These are phyloP conservation scores for Pleurotus tuber-regium DNA, from an alignment of 768 basidiomycete species.

Conservation along the genomic window DNA sequence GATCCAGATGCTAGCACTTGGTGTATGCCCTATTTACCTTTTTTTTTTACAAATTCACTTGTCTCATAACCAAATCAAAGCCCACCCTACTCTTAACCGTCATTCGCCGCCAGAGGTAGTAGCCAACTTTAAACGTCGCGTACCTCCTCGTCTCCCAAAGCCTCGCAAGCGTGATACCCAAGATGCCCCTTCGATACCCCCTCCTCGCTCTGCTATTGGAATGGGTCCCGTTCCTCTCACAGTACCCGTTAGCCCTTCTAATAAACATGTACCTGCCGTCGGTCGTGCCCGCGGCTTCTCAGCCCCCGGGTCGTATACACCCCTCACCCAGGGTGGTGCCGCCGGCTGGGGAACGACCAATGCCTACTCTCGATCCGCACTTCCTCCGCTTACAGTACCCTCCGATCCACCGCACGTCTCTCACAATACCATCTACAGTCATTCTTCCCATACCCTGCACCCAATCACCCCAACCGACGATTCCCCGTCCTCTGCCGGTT, in stretches of 20 bases:
- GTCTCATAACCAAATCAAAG: constrained; percentile 42
- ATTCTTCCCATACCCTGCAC: constrained; percentile 61
- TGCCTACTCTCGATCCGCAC: constrained; percentile 53
- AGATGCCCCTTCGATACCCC: constrained; percentile 67
- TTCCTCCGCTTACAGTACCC: constrained; percentile 84
- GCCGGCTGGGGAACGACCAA: constrained; percentile 54
- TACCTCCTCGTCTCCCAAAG: constrained; percentile 89
- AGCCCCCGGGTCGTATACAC: constrained; percentile 77
- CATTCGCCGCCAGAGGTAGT: constrained; percentile 89
- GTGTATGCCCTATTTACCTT: constrained; percentile 59
- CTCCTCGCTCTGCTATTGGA: constrained; percentile 73
- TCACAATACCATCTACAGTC: constrained; percentile 57
- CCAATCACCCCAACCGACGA: constrained; percentile 73
- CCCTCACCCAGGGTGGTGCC: constrained; percentile 57
- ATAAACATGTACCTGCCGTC: constrained; percentile 38
- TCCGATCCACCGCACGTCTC: constrained; percentile 65
- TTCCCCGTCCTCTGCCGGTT: constrained; percentile 48
- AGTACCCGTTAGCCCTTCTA: constrained; percentile 44
- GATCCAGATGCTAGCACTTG: constrained; percentile 96
- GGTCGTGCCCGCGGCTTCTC: constrained; percentile 79
- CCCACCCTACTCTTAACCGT: constrained; percentile 88
- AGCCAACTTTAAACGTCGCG: constrained; percentile 92
- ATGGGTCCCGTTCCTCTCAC: constrained; percentile 68
- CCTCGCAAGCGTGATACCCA: constrained; percentile 77
- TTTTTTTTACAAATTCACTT: constrained; percentile 17